These are phyloP conservation scores for Ustilago sp. DNA, from an alignment of 1,284 basidiomycete genomes.

Conservation along the genomic window DNA sequence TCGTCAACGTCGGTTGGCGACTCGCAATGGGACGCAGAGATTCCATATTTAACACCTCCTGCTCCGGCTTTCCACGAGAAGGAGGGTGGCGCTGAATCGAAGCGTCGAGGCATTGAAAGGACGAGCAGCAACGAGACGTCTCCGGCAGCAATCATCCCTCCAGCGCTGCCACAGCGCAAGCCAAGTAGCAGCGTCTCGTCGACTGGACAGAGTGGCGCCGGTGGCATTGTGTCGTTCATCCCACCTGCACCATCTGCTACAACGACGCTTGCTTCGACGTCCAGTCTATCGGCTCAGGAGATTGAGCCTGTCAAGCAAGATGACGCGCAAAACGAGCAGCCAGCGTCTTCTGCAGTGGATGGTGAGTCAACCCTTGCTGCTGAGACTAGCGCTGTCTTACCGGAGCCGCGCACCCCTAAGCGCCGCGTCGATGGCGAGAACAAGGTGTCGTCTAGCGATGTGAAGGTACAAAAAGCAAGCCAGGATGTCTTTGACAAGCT, in stretches of 20 bases:
- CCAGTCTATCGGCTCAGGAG: constrained; percentile 13
- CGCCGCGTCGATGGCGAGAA: constrained; percentile 6
- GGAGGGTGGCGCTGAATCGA: constrained; percentile 22
- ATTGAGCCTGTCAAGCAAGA: constrained; percentile 6
- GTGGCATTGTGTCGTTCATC: constrained; percentile 44
- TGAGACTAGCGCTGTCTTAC: neutral
- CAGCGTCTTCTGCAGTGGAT: neutral
- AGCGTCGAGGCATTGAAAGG: constrained; percentile 20
- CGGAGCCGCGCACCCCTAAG: constrained; percentile 19
- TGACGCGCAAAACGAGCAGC: neutral
- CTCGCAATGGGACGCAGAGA: constrained; percentile 43
- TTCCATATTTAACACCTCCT: constrained; percentile 46
- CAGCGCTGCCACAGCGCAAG: constrained; percentile 27
- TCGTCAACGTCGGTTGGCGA: constrained; percentile 18
- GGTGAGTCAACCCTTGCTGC: neutral
- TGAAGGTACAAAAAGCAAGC: constrained; percentile 1
- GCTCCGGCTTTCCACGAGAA: constrained; percentile 40
- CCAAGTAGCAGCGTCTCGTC: constrained; percentile 44
- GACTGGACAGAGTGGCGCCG: constrained; percentile 28
- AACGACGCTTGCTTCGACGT: constrained; percentile 28
- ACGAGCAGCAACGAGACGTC: constrained; percentile 22
- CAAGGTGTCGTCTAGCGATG: neutral
- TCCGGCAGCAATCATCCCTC: neutral
- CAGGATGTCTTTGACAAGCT: neutral
- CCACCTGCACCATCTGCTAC: constrained; percentile 45